Evolutionary conservation across 495 filamentous ascomycete species (phyloP), one percentile per base, ranked within the genome.

Genomic region (Penicillium ucsense): DNA sequence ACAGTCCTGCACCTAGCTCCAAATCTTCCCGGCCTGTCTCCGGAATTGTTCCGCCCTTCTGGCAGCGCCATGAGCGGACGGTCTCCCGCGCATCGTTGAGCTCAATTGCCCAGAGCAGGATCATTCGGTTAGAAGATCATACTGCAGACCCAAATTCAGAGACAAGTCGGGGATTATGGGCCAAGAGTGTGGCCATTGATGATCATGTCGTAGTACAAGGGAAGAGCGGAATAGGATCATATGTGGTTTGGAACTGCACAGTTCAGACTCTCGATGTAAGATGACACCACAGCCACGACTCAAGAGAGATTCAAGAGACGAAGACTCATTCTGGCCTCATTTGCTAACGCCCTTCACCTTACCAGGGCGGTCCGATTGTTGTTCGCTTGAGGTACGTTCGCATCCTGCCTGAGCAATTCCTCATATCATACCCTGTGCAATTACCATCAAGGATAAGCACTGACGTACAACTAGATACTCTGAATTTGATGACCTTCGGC

Each of bases 201-300:
- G 83, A 85, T 56, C 75, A 85, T 66, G 72, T 76, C 33, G 68
- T 87, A 49, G 75, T 88, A 39, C 71, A 75, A 49, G 84, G 70
- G 36, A 72, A 75, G 55, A 79, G 75, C 4, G 79, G 79, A 7
- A 71, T 85, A 11, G 84, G 84, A 3, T 74, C 81, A 0, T 88
- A 86, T 63, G 82, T 87, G 28, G 82, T 85, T 11, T 88, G 84
- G 84, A 83, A 81, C 60, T 85, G 80, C 55, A 79, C 61, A 30
- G 76, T 88, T 34, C 75, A 83, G 55, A 87, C 83, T 3, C 68
- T 87, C 31, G 79, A 86, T 68, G 83, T 85, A 52, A 57, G 78
- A 75, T 33, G 28, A 5, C 4, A 11, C 1, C 37, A 39, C 43
- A 29, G 34, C 20, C 20, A 2, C 20, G 20, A 20, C 20, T 20